A percentile compares a stretch with the other conserved stretches of the same genome.
phyloP scores from a whole-genome alignment of 129 eudicot species.

The Chrysanthemum makinoi region DNA sequence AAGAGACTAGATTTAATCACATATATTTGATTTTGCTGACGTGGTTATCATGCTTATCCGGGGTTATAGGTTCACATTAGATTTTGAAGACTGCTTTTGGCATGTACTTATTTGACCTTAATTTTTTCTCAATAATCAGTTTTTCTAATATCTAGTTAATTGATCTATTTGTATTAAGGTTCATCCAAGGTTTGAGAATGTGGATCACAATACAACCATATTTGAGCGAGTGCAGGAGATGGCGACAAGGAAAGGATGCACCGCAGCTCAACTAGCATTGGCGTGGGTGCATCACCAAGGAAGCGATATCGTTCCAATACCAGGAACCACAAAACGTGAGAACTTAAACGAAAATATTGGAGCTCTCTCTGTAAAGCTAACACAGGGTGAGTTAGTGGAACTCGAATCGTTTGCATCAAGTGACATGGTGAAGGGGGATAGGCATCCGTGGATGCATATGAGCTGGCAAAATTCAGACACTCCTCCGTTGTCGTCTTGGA shows the following conservation, averaged over 20 bases:
- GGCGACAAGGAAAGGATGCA: constrained; percentile 50
- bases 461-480: constrained; percentile 42
- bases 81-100: no score
- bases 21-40: no score
- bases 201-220: constrained; percentile 37
- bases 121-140: no score
- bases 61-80: no score
- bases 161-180: not conserved
- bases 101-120: no score
- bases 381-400: constrained; percentile 38
- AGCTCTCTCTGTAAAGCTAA: constrained; percentile 47
- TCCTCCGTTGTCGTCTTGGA: constrained; percentile 52
- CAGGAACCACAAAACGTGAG: constrained; percentile 51
- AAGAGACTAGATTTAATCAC: no score
- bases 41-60: no score
- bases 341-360: constrained; percentile 42
- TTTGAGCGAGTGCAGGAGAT: constrained; percentile 35
- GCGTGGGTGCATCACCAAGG: constrained; percentile 68
- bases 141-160: no score
- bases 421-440: constrained; percentile 42
- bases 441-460: constrained; percentile 1
- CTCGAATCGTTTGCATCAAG: constrained; percentile 35
- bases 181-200: constrained; percentile 50
- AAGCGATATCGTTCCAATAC: constrained; percentile 48
- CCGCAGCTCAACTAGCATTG: constrained; percentile 47